Base-by-base conservation (phyloP, 2,329 filamentous ascomycete genomes). In the Aureobasidium mangrovei region DNA sequence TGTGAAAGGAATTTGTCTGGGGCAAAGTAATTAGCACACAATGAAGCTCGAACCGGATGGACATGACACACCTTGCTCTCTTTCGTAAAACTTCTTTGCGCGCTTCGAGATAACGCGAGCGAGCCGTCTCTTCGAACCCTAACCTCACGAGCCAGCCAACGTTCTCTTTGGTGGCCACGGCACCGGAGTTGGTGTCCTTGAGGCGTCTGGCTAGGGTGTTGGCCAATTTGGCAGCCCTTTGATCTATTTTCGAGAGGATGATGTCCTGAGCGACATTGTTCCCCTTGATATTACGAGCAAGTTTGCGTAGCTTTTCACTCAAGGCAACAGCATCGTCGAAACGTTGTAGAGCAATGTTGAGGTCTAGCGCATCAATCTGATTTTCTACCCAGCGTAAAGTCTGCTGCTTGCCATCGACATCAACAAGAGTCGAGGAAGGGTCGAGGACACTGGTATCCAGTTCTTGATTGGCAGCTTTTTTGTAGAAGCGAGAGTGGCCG, bases 391-490 rank as follows among this genome's bases (percentile, higher is more conserved):
- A 96, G 52, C 91, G 86, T 44, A 98, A 78, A 66, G 93, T 96
- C 67, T 97, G 89, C 69, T 96, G 91, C 64, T 95, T 95, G 46
- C 93, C 93, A 64, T 97, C 93, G 10, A 95, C 88, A 63, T 98
- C 93, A 61, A 98, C 91, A 54, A 95, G 80, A 72, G 95, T 86
- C 58, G 62, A 64, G 40, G 62, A 63, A 41, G 62, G 64, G 31
- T 65, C 56, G 28, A 56, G 59, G 18, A 67, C 53, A 18, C 31
- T 28, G 31, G 24, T 35, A 26, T 56, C 48, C 18, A 59, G 58
- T 27, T 39, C 52, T 77, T 81, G 18, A 74, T 73, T 82, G 4
- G 70, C 69, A 4, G 88, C 89, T 7, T 90, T 71, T 65, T 93
- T 88, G 10, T 95, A 77, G 2, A 93, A 74, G 2, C 65, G 59